Evolutionary conservation across 2,329 filamentous ascomycete genomes (phyloP).

Genomic region (Stagonosporopsis tanaceti): DNA sequence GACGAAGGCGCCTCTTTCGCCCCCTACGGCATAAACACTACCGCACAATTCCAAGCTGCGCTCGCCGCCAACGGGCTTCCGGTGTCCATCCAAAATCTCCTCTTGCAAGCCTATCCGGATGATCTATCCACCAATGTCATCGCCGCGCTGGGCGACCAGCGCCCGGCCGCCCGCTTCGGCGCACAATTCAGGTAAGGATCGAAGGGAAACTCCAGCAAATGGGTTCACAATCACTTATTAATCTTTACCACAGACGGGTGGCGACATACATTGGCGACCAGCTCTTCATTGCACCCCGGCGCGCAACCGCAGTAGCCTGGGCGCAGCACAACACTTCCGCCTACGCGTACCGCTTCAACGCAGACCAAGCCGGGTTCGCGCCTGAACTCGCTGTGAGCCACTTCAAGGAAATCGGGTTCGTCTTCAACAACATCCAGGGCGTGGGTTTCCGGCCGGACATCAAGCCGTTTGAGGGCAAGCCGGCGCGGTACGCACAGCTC

Average conservation of each 20-base stretch:
- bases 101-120: conserved; percentile 30
- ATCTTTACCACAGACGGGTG: conserved; percentile 50
- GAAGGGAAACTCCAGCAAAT: too few species aligned
- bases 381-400: conserved; percentile 56
- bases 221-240: too few species aligned
- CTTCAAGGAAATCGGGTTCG: conserved; percentile 57
- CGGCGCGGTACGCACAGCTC: conserved; percentile 43
- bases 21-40: conserved; percentile 62
- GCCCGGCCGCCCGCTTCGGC: conserved; percentile 25
- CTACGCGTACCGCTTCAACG: conserved; percentile 69
- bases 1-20: conserved; percentile 69
- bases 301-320: conserved; percentile 59
- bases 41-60: conserved; percentile 55
- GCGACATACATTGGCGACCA: conserved; percentile 60
- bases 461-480: conserved; percentile 37
- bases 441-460: conserved; percentile 48
- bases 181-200: conserved; percentile 49
- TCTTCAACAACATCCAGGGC: conserved; percentile 52
- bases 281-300: conserved; percentile 62
- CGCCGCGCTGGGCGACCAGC: conserved; percentile 18
- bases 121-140: conserved; percentile 25
- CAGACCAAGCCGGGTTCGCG: conserved; percentile 49
- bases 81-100: neutral
- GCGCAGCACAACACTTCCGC: conserved; percentile 55
- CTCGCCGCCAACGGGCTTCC: conserved; percentile 21